Evolutionary conservation across 2,329 filamentous ascomycete species (phyloP).

Genomic region (Diaporthe ampelina): DNA sequence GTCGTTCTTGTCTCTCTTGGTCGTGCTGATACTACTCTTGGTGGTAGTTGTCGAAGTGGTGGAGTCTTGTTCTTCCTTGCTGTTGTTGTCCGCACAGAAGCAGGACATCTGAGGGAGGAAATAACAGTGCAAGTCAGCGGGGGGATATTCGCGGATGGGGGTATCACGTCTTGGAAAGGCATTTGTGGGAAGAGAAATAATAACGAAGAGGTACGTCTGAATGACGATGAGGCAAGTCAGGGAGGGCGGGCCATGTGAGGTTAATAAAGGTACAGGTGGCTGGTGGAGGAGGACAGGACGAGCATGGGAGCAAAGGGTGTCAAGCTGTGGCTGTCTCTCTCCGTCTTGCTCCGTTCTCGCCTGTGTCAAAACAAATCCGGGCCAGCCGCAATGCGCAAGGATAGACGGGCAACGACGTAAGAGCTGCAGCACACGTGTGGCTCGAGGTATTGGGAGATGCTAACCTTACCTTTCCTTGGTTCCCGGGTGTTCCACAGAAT

Average conservation of each 20-base stretch:
- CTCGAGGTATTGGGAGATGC: not conserved
- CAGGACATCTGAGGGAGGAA: slow-evolving; percentile 10
- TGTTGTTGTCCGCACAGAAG: slow-evolving; percentile 10
- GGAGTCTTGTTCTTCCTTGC: not conserved
- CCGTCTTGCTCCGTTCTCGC: not conserved
- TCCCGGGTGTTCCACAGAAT: slow-evolving; percentile 30
- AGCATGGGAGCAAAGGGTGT: not conserved
- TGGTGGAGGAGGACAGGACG: not conserved
- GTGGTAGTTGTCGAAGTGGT: not conserved
- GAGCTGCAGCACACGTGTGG: slow-evolving; percentile 26
- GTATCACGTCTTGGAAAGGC: slow-evolving; percentile 10
- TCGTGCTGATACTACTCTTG: not conserved
- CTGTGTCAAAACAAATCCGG: not conserved
- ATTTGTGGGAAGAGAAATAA: not conserved
- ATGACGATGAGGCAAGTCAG: not conserved
- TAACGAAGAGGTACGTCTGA: not conserved
- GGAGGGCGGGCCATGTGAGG: not conserved
- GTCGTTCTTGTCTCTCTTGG: not conserved
- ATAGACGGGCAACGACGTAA: slow-evolving; percentile 20
- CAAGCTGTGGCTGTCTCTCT: not conserved
- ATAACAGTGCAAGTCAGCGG: slow-evolving; percentile 3
- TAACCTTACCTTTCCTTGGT: slow-evolving; percentile 33
- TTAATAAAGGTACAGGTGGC: not conserved
- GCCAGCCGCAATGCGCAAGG: slow-evolving; percentile 23
- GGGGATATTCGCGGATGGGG: not conserved